Conservation (phyloP, 1,284 basidiomycete species). For the Irpex rosettiformis region DNA sequence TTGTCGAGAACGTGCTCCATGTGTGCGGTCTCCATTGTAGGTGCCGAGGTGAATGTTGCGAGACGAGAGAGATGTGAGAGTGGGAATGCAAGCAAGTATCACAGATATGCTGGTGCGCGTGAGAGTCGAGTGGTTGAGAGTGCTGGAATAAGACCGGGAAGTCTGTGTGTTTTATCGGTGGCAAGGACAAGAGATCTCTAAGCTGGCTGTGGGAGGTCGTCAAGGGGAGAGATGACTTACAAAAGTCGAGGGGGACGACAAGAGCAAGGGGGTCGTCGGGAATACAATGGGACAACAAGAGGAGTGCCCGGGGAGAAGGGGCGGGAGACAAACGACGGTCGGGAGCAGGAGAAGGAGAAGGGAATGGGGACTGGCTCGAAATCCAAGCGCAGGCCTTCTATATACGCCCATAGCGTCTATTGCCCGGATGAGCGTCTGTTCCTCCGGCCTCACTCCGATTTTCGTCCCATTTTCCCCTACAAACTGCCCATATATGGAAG, state of each 20-base stretch:
- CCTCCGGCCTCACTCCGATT: background rate
- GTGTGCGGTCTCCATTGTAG: conserved; percentile 43
- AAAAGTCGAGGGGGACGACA: conserved; percentile 29
- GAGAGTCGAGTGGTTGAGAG: conserved; percentile 31
- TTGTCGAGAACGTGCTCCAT: conserved; percentile 51
- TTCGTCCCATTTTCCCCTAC: background rate
- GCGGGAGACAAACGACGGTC: conserved; percentile 23
- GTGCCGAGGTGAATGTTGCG: conserved; percentile 13
- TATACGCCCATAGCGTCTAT: conserved; percentile 15
- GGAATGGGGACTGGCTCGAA: conserved; percentile 26
- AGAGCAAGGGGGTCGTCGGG: conserved; percentile 16
- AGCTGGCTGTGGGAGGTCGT: conserved; percentile 11
- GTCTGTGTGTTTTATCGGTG: conserved; percentile 11
- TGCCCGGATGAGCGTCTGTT: background rate
- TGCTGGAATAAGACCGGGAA: conserved; percentile 9
- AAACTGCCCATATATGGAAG: background rate
- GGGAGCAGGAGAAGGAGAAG: conserved; percentile 30
- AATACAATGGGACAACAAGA: conserved; percentile 29
- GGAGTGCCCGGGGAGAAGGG: conserved; percentile 21
- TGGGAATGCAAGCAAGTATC: conserved; percentile 22
- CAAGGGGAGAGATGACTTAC: conserved; percentile 18
- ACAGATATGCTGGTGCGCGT: conserved; percentile 25
- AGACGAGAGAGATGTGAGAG: conserved; percentile 19
- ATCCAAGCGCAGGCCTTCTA: conserved; percentile 20
- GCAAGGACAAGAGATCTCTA: conserved; percentile 10